Percentiles rank a stretch among this genome's conserved stretches.
Evolutionary conservation across 306 rosid genomes (phyloP).

Genomic region (Rubus idaeus): DNA sequence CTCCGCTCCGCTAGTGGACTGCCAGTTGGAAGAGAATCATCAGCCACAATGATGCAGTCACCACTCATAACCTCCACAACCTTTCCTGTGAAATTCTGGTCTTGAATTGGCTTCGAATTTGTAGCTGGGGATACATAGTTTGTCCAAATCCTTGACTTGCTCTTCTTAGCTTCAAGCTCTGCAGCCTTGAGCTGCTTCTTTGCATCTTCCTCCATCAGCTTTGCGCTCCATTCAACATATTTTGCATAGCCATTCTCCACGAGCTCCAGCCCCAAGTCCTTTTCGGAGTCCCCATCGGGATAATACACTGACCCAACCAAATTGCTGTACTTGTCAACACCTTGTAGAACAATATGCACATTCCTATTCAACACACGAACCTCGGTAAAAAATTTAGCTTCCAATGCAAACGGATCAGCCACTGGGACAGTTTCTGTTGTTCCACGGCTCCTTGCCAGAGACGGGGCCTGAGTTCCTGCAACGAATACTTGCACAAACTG

Average conservation of each 20-base stretch:
- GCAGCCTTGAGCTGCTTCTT: conserved; percentile 74
- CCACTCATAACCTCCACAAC: conserved; percentile 98
- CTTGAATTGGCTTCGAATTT: conserved; percentile 89
- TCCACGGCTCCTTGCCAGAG: conserved; percentile 71
- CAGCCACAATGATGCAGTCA: conserved; percentile 82
- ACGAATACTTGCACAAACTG: conserved; percentile 85
- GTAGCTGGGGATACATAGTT: conserved; percentile 82
- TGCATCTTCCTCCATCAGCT: conserved; percentile 92
- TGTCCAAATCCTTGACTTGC: conserved; percentile 70
- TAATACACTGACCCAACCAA: conserved; percentile 90
- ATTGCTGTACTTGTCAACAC: conserved; percentile 86
- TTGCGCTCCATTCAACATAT: conserved; percentile 97
- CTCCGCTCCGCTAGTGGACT: conserved; percentile 87
- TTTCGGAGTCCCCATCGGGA: conserved; percentile 81
- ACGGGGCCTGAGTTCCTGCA: conserved; percentile 95
- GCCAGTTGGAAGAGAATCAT: conserved; percentile 80
- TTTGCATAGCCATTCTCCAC: conserved; percentile 80
- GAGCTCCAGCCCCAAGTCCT: conserved; percentile 92
- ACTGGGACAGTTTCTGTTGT: conserved; percentile 44
- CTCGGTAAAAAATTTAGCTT: conserved; percentile 85
- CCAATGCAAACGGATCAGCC: conserved; percentile 75
- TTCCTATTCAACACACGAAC: conserved; percentile 74
- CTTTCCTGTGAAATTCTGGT: conserved; percentile 89
- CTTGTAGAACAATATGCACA: conserved; percentile 74
- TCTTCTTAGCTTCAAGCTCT: conserved; percentile 83